Percentiles rank a stretch among this genome's conserved stretches.
These are phyloP conservation scores for Lentinula guzmanii DNA, from an alignment of 768 basidiomycete genomes.

Conservation along the genomic window DNA sequence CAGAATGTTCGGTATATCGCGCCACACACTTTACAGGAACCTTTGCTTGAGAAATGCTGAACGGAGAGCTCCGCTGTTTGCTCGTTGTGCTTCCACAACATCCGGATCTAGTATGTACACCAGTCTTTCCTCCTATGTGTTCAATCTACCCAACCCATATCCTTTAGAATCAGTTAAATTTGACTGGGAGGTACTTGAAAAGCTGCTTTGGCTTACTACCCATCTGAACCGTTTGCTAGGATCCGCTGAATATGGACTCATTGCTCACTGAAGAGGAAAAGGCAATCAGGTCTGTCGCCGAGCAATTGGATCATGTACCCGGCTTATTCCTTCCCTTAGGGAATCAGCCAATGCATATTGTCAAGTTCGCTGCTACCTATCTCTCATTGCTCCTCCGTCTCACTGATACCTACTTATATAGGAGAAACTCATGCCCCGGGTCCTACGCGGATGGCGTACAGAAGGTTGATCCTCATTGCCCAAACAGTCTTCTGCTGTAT, in stretches of 20 bases:
- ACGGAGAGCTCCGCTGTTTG: not conserved
- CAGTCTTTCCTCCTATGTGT: not conserved
- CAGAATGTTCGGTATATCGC: conserved; percentile 1
- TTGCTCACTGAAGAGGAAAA: conserved; percentile 86
- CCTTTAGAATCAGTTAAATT: conserved; percentile 32
- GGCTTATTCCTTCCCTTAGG: conserved; percentile 29
- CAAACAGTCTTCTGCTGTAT: not conserved
- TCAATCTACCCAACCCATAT: not conserved
- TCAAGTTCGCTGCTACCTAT: conserved; percentile 42
- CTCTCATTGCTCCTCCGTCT: not conserved
- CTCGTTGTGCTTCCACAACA: conserved; percentile 3
- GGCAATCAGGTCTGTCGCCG: conserved; percentile 63
- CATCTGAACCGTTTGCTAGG: conserved; percentile 39
- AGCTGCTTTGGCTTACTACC: not conserved
- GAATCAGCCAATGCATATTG: conserved; percentile 78
- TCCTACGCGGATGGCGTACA: conserved; percentile 83
- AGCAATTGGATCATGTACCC: conserved; percentile 1
- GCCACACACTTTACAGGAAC: not conserved
- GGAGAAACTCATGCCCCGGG: conserved; percentile 82
- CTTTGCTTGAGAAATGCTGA: not conserved
- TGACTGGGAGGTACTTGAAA: conserved; percentile 34
- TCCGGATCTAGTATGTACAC: conserved; percentile 6
- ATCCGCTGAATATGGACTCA: conserved; percentile 75
- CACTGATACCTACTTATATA: conserved; percentile 24
- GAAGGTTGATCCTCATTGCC: conserved; percentile 50